Evolutionary conservation across 768 basidiomycete genomes (phyloP), one percentile per base, ranked within the genome.

Genomic region (Asterophora lycoperdoides): DNA sequence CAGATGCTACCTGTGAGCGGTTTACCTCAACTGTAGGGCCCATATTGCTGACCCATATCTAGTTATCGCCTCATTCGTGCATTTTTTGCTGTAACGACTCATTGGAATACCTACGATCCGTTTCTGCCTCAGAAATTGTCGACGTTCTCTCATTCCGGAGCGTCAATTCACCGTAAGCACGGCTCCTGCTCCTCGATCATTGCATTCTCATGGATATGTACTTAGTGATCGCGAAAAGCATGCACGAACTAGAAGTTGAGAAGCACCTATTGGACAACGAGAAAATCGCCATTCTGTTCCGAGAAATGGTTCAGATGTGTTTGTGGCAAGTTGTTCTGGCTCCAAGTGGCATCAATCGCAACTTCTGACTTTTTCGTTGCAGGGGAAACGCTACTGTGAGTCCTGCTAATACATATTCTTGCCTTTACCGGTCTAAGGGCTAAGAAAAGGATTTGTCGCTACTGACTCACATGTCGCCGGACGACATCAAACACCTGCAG

Each of bases 311-410:
- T 7, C 89, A 93, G 60, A 91, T 93, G 80, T 89, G 88, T 65
- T 75, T 93, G 19, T 93, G 91, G 90, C 84, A 47, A 46, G 69
- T 54, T 38, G 19, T 3, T 42, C 10, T 33, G 15, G 19, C 36
- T 26, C 34, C 9, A 20, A 15, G 28, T 15, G 14, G n/a, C n/a
- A n/a, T n/a, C n/a, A n/a, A 7, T 40, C 34, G 11, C 28, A 10
- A 18, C 9, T 38, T 38, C 8, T 38, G 15, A 40, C 8, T 11
- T 41, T 41, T 5, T 23, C 26, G 4, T 32, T 20, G 41, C 29
- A 94, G 92, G 93, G 94, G 94, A 38, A 97, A 97, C 63, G 93
- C 93, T 11, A 96, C 93, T 19, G 90, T 90, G 57, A 54, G 73
- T 62, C 29, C 30, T 10, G 42, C 18, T 26, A n/a, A 19, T 26